Percentiles rank a stretch among this genome's conserved stretches.
phyloP scores from a whole-genome alignment of 2,329 filamentous ascomycete species.

The Ophiosphaerella narmari region DNA sequence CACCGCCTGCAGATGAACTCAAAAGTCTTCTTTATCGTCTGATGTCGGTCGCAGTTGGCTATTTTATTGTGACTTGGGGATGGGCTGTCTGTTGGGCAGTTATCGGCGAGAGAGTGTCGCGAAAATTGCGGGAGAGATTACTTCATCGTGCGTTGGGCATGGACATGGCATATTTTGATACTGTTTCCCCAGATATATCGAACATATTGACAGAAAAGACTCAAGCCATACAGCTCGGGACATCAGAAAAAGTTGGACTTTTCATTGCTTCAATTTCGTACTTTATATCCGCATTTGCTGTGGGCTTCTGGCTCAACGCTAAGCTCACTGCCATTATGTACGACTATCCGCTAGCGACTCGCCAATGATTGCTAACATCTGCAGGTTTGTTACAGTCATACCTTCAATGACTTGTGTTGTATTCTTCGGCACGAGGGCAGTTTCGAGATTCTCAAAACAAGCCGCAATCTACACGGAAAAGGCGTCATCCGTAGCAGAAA shows the following conservation, averaged over 20 bases:
- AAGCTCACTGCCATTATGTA: constrained; percentile 49
- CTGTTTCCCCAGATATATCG: constrained; percentile 55
- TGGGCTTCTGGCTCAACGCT: constrained; percentile 52
- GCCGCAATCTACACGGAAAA: constrained; percentile 47
- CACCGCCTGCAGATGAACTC: constrained; percentile 52
- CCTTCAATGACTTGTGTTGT: constrained; percentile 54
- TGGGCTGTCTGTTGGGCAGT: constrained; percentile 58
- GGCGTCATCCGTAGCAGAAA: constrained; percentile 52
- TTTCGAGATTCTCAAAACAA: constrained; percentile 48
- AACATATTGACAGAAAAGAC: constrained; percentile 52
- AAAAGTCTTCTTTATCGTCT: constrained; percentile 49
- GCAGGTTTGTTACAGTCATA: constrained; percentile 51
- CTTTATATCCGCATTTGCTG: constrained; percentile 51
- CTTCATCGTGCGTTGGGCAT: constrained; percentile 55
- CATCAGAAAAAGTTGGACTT: constrained; percentile 54
- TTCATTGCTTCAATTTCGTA: constrained; percentile 54
- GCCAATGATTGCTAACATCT: constrained; percentile 3
- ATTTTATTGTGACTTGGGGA: constrained; percentile 56
- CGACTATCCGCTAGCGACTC: background rate
- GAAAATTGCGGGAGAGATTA: constrained; percentile 53
- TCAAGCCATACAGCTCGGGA: constrained; percentile 53
- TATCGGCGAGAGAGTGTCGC: constrained; percentile 55
- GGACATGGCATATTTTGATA: constrained; percentile 59
- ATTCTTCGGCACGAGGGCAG: constrained; percentile 47
- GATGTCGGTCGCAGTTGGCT: constrained; percentile 52